Base-by-base conservation (phyloP, 2,329 filamentous ascomycete genomes). In the Talaromyces sp. region DNA sequence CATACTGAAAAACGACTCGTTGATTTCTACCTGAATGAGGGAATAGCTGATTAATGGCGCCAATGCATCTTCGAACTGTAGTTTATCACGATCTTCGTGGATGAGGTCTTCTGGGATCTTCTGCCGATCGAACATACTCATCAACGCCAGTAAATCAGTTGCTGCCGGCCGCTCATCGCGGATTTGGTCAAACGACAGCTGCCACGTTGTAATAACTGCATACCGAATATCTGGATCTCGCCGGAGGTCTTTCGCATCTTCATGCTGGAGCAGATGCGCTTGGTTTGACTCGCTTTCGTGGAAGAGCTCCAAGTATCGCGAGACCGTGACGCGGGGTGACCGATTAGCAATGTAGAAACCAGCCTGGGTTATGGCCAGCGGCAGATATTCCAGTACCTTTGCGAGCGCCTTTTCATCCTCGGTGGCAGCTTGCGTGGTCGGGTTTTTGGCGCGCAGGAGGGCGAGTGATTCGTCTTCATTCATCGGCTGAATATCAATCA, bases 101-200 rank as follows among this genome's bases (percentile, higher is more conserved):
- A 71, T 11, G 17, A 72, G 50, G 6, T 19, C 9, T 35, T 68
- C 63, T 27, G 66, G 65, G 51, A 72, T 69, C 41, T 61, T 65
- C 46, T 72, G 68, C 46, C 66, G 63, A 56, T 73, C 66, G 21
- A 71, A 66, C 56, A 71, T 66, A 38, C 64, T 65, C 68, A 73
- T 70, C 0, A 71, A 56, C 9, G 68, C 69, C 9, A 73, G 50
- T 3, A 71, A 56, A n/a, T 68, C 62, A 19, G 66, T 64, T 13
- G 72, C 69, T 1, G 64, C 64, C 32, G 62, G 66, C 17, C 61
- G 62, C 27, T 31, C 59, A 46, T 65, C 13, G 0, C 50, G 64
- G 24, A 74, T 69, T 27, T 69, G 49, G 17, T 73, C 66, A 57
- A 74, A 75, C 2, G 72, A 70, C 32, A 74, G 69, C 51, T 70